Percentiles rank a stretch among this genome's conserved stretches.
These are phyloP conservation scores for Blastocladiella emersonii DNA, from an alignment of 371 early-diverging fungal genomes.

Conservation along the genomic window DNA sequence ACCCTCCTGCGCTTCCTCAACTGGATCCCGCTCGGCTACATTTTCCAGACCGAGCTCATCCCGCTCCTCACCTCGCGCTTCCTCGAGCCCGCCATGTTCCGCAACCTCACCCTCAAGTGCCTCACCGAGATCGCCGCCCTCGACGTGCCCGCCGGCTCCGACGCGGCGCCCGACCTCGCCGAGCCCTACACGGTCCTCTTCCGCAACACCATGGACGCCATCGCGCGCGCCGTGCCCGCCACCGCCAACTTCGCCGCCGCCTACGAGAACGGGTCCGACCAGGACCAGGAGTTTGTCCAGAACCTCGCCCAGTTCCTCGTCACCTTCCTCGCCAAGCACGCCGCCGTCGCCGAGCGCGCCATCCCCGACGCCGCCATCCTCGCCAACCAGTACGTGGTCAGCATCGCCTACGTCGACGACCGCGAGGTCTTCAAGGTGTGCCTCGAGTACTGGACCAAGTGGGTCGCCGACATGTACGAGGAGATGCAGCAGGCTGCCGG, in stretches of 20 bases:
- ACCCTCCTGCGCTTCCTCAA: conserved; percentile 87
- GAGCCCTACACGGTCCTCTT: conserved; percentile 49
- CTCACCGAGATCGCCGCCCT: conserved; percentile 85
- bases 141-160: conserved; percentile 58
- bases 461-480: conserved; percentile 70
- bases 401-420: conserved; percentile 80
- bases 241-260: conserved; percentile 52
- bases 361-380: conserved; percentile 46
- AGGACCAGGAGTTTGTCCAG: conserved; percentile 81
- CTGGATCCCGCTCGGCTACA: conserved; percentile 94
- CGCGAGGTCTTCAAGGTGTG: conserved; percentile 96
- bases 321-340: conserved; percentile 62
- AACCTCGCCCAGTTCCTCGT: conserved; percentile 79
- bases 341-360: conserved; percentile 57
- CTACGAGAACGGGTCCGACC: conserved; percentile 68
- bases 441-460: conserved; percentile 88
- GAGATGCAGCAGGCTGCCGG: conserved; percentile 49
- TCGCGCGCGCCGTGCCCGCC: neutral
- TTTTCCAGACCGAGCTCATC: conserved; percentile 90
- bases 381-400: conserved; percentile 72
- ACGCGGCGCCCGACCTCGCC: conserved; percentile 65
- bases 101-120: conserved; percentile 87
- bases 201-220: conserved; percentile 45
- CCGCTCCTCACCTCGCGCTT: conserved; percentile 50
- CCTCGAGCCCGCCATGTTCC: conserved; percentile 64